phyloP scores from a whole-genome alignment of 129 eudicot species.

The Erigeron canadensis region DNA sequence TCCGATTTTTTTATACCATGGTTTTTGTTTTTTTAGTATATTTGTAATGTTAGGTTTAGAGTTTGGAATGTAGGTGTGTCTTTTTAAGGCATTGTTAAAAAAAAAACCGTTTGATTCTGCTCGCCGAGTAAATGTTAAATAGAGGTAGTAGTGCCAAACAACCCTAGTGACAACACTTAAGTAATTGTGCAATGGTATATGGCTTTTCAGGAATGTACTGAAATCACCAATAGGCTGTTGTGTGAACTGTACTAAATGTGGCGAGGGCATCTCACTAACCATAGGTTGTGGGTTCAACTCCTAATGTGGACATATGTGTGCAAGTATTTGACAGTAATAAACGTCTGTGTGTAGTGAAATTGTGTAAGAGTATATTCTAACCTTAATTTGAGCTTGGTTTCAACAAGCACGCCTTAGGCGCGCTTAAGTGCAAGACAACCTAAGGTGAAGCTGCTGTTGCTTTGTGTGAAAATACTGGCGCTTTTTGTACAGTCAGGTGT shows the following conservation, averaged over 20 bases:
- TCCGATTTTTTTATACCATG: not conserved
- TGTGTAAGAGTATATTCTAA: not conserved
- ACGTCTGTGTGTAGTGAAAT: not conserved
- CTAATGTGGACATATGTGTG: not conserved
- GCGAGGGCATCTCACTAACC: not conserved
- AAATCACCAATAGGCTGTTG: not conserved
- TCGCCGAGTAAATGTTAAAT: no score
- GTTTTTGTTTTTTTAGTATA: not conserved
- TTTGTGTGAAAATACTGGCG: no score
- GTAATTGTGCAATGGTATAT: not conserved
- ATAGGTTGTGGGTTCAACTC: no score
- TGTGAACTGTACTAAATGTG: not conserved
- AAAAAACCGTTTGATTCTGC: no score
- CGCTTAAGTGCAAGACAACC: no score
- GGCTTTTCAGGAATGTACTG: not conserved
- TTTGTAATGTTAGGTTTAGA: not conserved
- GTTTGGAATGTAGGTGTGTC: no score
- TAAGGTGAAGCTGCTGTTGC: no score
- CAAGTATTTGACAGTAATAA: not conserved
- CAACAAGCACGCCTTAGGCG: no score
- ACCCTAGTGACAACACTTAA: not conserved
- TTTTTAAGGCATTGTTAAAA: no score
- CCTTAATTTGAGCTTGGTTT: no score
- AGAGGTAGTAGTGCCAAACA: not conserved
- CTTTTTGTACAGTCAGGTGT: no score